Percentiles rank a stretch among this genome's conserved stretches.
These are phyloP conservation scores for Vicia sativa DNA, from an alignment of 306 rosid genomes.

Conservation along the genomic window DNA sequence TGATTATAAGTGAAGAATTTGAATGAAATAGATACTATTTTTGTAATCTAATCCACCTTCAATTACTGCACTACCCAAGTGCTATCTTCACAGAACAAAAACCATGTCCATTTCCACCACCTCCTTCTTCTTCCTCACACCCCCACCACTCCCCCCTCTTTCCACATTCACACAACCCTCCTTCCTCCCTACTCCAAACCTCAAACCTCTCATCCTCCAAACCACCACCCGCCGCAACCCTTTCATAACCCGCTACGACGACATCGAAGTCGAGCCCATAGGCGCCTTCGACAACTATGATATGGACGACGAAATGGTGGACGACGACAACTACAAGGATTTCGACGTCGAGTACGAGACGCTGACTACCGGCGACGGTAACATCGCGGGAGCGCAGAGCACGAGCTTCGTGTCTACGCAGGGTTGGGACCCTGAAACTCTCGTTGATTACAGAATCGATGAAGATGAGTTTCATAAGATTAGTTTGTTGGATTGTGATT, in stretches of 20 bases:
- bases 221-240: conserved; percentile 39
- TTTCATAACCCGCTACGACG: conserved; percentile 66
- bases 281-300: conserved; percentile 82
- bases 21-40: too few relatives aligned
- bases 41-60: background rate
- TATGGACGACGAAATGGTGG: conserved; percentile 86
- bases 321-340: conserved; percentile 88
- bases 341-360: conserved; percentile 86
- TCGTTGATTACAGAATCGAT: conserved; percentile 81
- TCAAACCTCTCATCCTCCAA: conserved; percentile 31
- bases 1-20: too few relatives aligned
- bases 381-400: conserved; percentile 65
- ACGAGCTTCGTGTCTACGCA: conserved; percentile 69
- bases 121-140: conserved; percentile 46
- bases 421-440: conserved; percentile 82
- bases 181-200: conserved; percentile 35
- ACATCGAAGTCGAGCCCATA: conserved; percentile 62
- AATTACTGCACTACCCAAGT: background rate
- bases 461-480: conserved; percentile 94
- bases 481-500: conserved; percentile 73
- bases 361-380: conserved; percentile 45
- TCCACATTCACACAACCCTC: conserved; percentile 24
- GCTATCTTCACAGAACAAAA: background rate
- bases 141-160: conserved; percentile 23
- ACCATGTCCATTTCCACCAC: background rate